These are phyloP conservation scores for Ophiocordyceps polyrhachis-furcata DNA, from an alignment of 2,329 filamentous ascomycete species.

Conservation along the genomic window DNA sequence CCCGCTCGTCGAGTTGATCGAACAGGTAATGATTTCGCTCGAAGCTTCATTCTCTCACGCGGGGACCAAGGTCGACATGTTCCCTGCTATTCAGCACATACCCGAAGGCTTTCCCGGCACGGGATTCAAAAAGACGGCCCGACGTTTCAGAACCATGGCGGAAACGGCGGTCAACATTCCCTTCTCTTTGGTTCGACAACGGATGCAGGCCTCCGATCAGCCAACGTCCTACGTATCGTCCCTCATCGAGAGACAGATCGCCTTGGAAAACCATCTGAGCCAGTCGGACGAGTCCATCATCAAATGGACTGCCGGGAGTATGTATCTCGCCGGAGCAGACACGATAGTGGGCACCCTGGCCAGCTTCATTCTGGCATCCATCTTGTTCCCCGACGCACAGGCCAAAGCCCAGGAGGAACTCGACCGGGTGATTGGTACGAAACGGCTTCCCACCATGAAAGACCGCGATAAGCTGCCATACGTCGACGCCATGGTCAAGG, in stretches of 20 bases:
- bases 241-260: not conserved
- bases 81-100: not conserved
- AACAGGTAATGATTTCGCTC: slow-evolving; percentile 11
- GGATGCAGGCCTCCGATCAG: not conserved
- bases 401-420: slow-evolving; percentile 21
- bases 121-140: not conserved
- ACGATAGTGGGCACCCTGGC: not conserved
- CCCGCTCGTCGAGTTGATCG: slow-evolving; percentile 11
- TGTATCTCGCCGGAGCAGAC: slow-evolving; percentile 5
- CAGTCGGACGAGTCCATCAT: slow-evolving; percentile 1
- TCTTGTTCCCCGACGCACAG: slow-evolving; percentile 21
- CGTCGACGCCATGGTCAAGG: slow-evolving; percentile 12
- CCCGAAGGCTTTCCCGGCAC: not conserved
- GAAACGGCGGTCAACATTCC: not conserved
- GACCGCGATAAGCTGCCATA: slow-evolving; percentile 27
- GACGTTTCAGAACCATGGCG: not conserved
- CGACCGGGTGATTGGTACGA: slow-evolving; percentile 21
- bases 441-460: slow-evolving; percentile 21
- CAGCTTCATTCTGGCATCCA: slow-evolving; percentile 26
- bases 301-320: slow-evolving; percentile 1
- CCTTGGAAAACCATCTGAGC: not conserved
- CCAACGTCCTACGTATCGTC: not conserved
- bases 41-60: slow-evolving; percentile 10
- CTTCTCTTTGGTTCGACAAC: not conserved
- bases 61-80: slow-evolving; percentile 13